Evolutionary conservation across 2,329 filamentous ascomycete genomes (phyloP), one percentile per base, ranked within the genome.

Genomic region (Tolypocladium guangdongense): DNA sequence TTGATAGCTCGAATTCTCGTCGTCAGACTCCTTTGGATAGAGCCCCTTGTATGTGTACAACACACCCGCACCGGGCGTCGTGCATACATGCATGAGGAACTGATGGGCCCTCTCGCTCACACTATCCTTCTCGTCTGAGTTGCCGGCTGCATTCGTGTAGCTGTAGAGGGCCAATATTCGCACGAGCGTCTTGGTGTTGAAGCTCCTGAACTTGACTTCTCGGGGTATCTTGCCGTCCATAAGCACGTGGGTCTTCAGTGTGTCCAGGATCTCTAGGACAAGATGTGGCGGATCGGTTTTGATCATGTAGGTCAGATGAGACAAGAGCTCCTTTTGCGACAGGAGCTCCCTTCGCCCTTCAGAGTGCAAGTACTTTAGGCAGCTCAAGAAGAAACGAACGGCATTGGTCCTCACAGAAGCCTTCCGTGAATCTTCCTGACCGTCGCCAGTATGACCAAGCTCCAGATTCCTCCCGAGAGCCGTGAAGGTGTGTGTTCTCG

Each of bases 321-420:
- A 86, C 74, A 97, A 72, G 14, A 97, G 78, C 59, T 96, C 91
- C 56, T 81, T 82, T 68, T 95, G 84, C 52, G 80, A 78, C 37
- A 99, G 73, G 6, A 99, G 78, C 62, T 96, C 91, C 56, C 78
- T 83, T 69, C 95, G 95, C 16, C 86, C 84, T 56, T 87, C 82
- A 6, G 84, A 75, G 57, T 88, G 83, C 54, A 96, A 79, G 60
- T 89, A 88, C 63, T 84, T 88, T 57, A 99, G 73, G 57, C 89
- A 84, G 27, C 86, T 83, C 55, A 96, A 71, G 36, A 96, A 74
- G 66, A 96, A 91, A 41, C 86, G 82, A 52, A 95, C 78, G 10
- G 91, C 87, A 63, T 91, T 90, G 2, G 88, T 89, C 52, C 93
- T 80, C 20, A 96, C 79, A 8, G 90, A 91, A 2, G 90, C 87